These are phyloP conservation scores for Crotalaria pallida DNA, from an alignment of 306 rosid species.

Conservation along the genomic window DNA sequence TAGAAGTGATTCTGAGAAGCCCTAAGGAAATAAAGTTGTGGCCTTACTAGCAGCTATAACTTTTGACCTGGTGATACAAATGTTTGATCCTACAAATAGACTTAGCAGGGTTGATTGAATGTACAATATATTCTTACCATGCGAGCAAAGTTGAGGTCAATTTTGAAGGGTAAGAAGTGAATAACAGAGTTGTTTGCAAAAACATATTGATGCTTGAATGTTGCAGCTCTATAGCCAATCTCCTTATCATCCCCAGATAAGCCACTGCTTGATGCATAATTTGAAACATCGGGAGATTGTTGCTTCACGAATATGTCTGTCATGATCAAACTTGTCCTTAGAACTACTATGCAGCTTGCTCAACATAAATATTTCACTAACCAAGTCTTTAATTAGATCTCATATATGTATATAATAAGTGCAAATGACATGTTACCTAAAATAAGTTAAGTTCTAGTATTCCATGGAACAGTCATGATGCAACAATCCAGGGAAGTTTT, in stretches of 20 bases:
- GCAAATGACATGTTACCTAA: slow-evolving; percentile 32
- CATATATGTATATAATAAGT: slow-evolving; percentile 9
- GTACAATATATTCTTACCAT: slow-evolving; percentile 39
- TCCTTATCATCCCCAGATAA: slow-evolving; percentile 46
- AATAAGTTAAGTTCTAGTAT: slow-evolving; percentile 17
- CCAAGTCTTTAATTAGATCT: slow-evolving; percentile 13
- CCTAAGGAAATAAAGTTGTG: too few relatives aligned
- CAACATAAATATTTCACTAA: not conserved
- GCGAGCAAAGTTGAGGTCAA: slow-evolving; percentile 40
- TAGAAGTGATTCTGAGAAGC: too few relatives aligned
- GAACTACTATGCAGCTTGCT: slow-evolving; percentile 14
- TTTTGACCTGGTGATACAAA: too few relatives aligned
- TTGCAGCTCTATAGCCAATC: slow-evolving; percentile 29
- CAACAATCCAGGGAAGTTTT: slow-evolving; percentile 16
- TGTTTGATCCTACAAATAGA: not conserved
- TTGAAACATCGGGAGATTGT: slow-evolving; percentile 32
- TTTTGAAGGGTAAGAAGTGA: slow-evolving; percentile 12
- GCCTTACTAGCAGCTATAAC: too few relatives aligned
- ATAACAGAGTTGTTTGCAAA: slow-evolving; percentile 15
- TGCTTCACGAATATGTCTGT: slow-evolving; percentile 41
- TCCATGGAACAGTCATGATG: slow-evolving; percentile 25
- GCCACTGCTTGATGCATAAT: slow-evolving; percentile 39
- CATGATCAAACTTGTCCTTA: slow-evolving; percentile 28
- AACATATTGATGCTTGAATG: slow-evolving; percentile 21
- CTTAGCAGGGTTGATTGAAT: too few relatives aligned